Evolutionary conservation across 257 asterid genomes (phyloP), one percentile per base, ranked within the genome.

Genomic region (Solanum habrochaites): DNA sequence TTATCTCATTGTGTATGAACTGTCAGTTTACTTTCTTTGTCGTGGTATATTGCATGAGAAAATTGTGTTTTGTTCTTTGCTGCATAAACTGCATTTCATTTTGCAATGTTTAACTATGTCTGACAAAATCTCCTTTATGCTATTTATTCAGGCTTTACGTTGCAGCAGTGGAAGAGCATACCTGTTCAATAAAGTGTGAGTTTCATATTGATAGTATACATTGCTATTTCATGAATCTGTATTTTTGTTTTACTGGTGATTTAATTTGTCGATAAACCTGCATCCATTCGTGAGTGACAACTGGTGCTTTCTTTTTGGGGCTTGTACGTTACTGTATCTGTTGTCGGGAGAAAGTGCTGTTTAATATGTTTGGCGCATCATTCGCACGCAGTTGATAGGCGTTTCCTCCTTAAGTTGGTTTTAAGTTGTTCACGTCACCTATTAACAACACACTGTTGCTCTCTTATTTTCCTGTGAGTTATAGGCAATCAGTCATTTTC

Each of bases 161-260:
- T 87, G 96, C 88, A 95, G 93, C 88, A 91, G 94, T 87, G 98
- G 99, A 88, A 94, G 94, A 90, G 99, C 99, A 3, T 95, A 93
- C 91, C 92, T 96, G 84, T 94, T 95, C 91, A 95, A 88, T 86
- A 90, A 89, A 4, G 96, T 86, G 99, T 96, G 90, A 95, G 99
- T 90, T 27, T 66, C 1, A 11, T 42, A 52, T 12, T 66, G 66
- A 70, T 84, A 35, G 11, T 25, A 35, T 29, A 4, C 29, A 29
- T 13, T 72, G 25, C 74, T 39, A 32, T 13, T 32, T 58, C 52
- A 69, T 29, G 42, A 49, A n/a, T 7, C 40, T 32, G 8, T 47
- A 25, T 77, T 15, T 49, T 82, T 6, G 32, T 43, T 37, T 69
- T 23, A 49, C 52, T 25, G 4, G 60, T 39, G 47, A 69, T 60